phyloP scores from a whole-genome alignment of 495 filamentous ascomycete species.

The Aspergillus diversus region DNA sequence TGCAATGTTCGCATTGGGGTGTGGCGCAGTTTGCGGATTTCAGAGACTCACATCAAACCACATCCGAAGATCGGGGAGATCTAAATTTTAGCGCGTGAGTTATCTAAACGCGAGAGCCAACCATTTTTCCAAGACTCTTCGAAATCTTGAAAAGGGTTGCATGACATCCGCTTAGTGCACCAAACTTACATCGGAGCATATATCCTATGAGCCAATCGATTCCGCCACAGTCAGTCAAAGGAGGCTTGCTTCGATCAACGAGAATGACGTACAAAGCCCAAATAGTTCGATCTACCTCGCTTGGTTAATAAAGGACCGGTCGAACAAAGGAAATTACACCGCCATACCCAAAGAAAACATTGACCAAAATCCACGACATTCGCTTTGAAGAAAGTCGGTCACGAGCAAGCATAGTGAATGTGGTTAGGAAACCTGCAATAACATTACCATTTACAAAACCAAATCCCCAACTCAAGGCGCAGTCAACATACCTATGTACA shows the following conservation, averaged over 20 bases:
- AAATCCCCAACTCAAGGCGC: conserved; percentile 3
- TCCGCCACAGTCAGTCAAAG: conserved; percentile 48
- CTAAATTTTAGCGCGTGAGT: conserved; percentile 47
- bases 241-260: conserved; percentile 18
- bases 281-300: conserved; percentile 64
- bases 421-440: conserved; percentile 81
- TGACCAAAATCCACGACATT: conserved; percentile 87
- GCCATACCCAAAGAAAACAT: conserved; percentile 73
- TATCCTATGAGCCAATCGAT: conserved; percentile 55
- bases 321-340: conserved; percentile 34
- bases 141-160: conserved; percentile 37
- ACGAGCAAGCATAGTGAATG: conserved; percentile 85
- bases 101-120: conserved; percentile 48
- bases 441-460: conserved; percentile 5
- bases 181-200: conserved; percentile 50
- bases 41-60: conserved; percentile 45
- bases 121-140: conserved; percentile 40
- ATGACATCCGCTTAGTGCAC: conserved; percentile 37
- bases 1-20: conserved; percentile 7
- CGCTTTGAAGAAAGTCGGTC: conserved; percentile 70
- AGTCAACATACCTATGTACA: conserved; percentile 65
- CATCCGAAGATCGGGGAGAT: conserved; percentile 53
- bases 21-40: conserved; percentile 33
- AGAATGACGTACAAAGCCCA: conserved; percentile 72
- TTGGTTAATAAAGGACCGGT: conserved; percentile 40